These are phyloP conservation scores for Candida sp. DNA, from an alignment of 1,139 yeast species.

Conservation along the genomic window DNA sequence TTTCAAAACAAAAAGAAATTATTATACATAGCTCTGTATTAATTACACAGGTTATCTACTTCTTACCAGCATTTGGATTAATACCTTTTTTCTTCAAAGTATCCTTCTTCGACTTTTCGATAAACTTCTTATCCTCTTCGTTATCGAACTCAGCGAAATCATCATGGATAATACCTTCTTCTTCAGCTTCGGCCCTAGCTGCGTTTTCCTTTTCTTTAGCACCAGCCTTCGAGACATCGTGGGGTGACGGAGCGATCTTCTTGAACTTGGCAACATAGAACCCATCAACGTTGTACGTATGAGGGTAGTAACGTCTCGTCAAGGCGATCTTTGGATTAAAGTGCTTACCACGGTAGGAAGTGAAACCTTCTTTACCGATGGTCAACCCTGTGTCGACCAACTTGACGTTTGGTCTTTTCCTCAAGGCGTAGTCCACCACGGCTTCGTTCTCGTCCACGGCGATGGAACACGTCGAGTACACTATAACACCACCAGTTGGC, in stretches of 20 bases:
- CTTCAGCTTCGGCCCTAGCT: slow-evolving; percentile 80
- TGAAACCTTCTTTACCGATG: slow-evolving; percentile 96
- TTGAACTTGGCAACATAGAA: slow-evolving; percentile 97
- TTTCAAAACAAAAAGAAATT: too few species aligned
- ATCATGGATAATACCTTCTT: slow-evolving; percentile 80
- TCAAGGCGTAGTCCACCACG: slow-evolving; percentile 96
- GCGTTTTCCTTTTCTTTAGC: slow-evolving; percentile 84
- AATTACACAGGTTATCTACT: neutral
- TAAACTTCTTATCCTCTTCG: slow-evolving; percentile 74
- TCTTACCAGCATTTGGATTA: slow-evolving; percentile 54
- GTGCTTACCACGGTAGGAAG: slow-evolving; percentile 91
- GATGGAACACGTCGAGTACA: slow-evolving; percentile 97
- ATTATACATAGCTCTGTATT: neutral
- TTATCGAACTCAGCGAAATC: slow-evolving; percentile 88
- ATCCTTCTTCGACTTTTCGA: slow-evolving; percentile 75
- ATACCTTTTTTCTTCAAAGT: slow-evolving; percentile 81
- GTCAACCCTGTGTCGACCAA: slow-evolving; percentile 93
- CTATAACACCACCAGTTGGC: slow-evolving; percentile 91
- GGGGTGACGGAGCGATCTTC: slow-evolving; percentile 87
- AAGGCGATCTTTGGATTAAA: slow-evolving; percentile 78
- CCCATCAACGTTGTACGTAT: slow-evolving; percentile 98
- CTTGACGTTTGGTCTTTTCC: slow-evolving; percentile 96
- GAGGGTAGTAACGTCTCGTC: slow-evolving; percentile 97
- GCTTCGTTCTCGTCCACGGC: slow-evolving; percentile 99
- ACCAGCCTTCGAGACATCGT: slow-evolving; percentile 84